Evolutionary conservation across 164 flowering plant species (phyloP).

Genomic region (Berberis thunbergii): DNA sequence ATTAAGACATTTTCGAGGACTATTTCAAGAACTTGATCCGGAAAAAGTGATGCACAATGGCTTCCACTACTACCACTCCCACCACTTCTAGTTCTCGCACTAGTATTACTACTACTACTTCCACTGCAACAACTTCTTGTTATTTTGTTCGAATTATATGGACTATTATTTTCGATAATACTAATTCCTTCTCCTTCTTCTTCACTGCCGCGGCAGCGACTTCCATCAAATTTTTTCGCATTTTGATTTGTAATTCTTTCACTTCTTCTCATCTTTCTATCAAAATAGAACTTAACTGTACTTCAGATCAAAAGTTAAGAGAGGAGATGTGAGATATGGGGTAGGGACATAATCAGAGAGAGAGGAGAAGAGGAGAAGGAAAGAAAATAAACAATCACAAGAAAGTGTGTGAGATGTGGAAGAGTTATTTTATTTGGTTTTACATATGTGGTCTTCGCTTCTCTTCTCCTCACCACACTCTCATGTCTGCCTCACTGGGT

Average conservation of each 20-base stretch:
- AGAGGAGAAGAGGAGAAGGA: conserved; percentile 3
- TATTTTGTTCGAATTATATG: too few relatives aligned
- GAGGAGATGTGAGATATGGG: neutral
- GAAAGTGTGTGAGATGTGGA: neutral
- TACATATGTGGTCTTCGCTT: neutral
- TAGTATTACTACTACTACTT: neutral
- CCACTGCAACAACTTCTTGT: too few relatives aligned
- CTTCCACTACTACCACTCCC: neutral
- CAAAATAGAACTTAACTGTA: too few relatives aligned
- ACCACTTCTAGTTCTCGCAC: neutral
- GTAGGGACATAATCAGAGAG: neutral
- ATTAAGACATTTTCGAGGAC: conserved; percentile 74
- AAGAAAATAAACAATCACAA: too few relatives aligned
- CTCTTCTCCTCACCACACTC: conserved; percentile 2
- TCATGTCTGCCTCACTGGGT: conserved; percentile 15
- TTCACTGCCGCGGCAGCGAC: too few relatives aligned
- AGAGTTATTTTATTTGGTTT: conserved; percentile 8
- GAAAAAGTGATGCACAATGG: neutral
- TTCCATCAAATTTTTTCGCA: too few relatives aligned
- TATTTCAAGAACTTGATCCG: conserved; percentile 70
- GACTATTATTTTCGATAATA: too few relatives aligned
- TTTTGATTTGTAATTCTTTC: too few relatives aligned
- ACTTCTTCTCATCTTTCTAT: too few relatives aligned
- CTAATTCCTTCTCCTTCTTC: too few relatives aligned
- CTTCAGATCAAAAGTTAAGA: too few relatives aligned